A percentile compares a stretch with the other conserved stretches of the same genome.
Evolutionary conservation across 2,329 filamentous ascomycete genomes (phyloP).

Genomic region (Pseudophaeomoniella oleicola): DNA sequence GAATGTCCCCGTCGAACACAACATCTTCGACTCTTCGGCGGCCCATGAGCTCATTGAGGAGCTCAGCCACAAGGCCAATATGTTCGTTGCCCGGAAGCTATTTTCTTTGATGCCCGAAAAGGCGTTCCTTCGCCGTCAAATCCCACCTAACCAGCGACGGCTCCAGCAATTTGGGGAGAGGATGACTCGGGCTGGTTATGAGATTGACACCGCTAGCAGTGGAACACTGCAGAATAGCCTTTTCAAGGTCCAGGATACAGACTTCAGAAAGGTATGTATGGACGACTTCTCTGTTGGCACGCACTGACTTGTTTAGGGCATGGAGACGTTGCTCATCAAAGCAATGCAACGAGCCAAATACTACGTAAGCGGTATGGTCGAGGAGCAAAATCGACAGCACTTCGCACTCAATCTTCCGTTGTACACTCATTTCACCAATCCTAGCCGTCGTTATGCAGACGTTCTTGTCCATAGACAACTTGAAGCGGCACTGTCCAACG

Average conservation of each 20-base stretch:
- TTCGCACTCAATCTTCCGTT: conserved; percentile 84
- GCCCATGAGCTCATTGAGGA: conserved; percentile 93
- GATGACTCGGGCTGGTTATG: conserved; percentile 81
- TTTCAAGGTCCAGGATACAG: conserved; percentile 78
- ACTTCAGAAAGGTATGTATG: conserved; percentile 57
- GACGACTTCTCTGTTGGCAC: neutral
- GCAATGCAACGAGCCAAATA: conserved; percentile 95
- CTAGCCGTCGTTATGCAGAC: conserved; percentile 86
- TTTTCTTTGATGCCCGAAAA: conserved; percentile 71
- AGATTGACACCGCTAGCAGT: conserved; percentile 79
- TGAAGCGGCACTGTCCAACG: conserved; percentile 69
- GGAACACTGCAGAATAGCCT: conserved; percentile 86
- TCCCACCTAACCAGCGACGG: conserved; percentile 71
- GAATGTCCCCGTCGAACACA: conserved; percentile 91
- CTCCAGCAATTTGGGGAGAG: conserved; percentile 83
- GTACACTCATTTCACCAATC: conserved; percentile 96
- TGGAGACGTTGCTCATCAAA: conserved; percentile 92
- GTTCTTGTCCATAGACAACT: conserved; percentile 91
- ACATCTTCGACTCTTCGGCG: conserved; percentile 82
- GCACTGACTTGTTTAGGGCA: conserved; percentile 39
- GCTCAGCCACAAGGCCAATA: conserved; percentile 83
- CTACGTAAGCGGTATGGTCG: conserved; percentile 67
- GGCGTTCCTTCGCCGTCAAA: conserved; percentile 78
- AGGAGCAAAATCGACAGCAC: conserved; percentile 67
- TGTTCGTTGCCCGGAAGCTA: conserved; percentile 75